Evolutionary conservation across 2,329 filamentous ascomycete species (phyloP), one percentile per base, ranked within the genome.

Genomic region (Cladosporium phlei): DNA sequence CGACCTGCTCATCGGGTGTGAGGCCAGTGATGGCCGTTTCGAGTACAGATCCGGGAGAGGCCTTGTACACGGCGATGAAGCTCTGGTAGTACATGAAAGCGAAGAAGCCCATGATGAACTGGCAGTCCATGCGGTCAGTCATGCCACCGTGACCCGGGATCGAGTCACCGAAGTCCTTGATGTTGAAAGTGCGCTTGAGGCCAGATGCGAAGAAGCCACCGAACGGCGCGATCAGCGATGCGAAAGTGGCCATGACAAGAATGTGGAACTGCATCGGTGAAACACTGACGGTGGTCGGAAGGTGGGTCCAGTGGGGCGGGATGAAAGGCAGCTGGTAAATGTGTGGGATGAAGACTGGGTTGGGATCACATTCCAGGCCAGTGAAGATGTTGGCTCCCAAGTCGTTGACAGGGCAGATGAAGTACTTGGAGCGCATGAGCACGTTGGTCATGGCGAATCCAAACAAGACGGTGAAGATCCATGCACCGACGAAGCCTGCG

Each of bases 81-180:
- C 86, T 59, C 67, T 96, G 90, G 71, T 94, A 98, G 72, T 98
- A 98, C 79, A 98, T 90, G 73, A 89, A 97, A 12, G 91, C 82
- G 61, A 98, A 97, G 69, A 95, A 93, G 7, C 93, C 93, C 93
- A 98, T 98, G 73, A 97, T 97, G 72, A 98, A 98, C 65, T 98
- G 93, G 67, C 93, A 98, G 65, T 98, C 93, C 91, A 98, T 97
- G 52, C 93, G 86, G 66, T 98, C 93, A 12, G 93, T 98, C 72
- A 98, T 97, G 58, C 93, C 93, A 51, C 93, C 93, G 61, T 98
- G 93, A 17, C 93, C 93, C 1, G 93, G 93, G 58, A 98, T 98
- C 1, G 89, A 95, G 69, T 98, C 88, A 57, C 93, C 93, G 71
- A 98, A 98, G 72, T 98, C 93, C 77, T 98, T 98, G 77, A 98